Evolutionary conservation across 371 early-diverging fungal species (phyloP).

Genomic region (Parasitella parasitica): DNA sequence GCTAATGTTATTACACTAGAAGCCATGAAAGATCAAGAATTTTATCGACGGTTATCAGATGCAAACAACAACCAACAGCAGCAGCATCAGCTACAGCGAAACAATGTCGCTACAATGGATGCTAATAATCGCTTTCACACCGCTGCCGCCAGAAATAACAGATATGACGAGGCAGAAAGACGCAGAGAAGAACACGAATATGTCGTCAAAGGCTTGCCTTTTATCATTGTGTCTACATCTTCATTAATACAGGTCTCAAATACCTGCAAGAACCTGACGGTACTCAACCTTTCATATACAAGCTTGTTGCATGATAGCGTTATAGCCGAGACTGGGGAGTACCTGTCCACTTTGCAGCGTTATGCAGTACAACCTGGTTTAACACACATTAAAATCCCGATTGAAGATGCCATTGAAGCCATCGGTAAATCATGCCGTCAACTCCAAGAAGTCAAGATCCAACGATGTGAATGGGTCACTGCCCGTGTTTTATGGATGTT

Average conservation of each 20-base stretch:
- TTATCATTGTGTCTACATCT: constrained; percentile 55
- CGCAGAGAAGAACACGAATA: constrained; percentile 4
- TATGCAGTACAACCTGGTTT: constrained; percentile 54
- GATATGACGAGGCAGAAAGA: neutral
- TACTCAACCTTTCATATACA: constrained; percentile 54
- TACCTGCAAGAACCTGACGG: constrained; percentile 47
- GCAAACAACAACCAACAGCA: constrained; percentile 1
- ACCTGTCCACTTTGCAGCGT: constrained; percentile 54
- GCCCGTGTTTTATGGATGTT: constrained; percentile 49
- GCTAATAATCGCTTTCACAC: neutral
- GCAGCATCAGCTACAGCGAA: neutral
- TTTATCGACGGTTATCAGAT: constrained; percentile 17
- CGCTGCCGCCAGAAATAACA: neutral
- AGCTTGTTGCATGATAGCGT: constrained; percentile 47
- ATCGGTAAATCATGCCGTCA: constrained; percentile 49
- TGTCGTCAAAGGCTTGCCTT: constrained; percentile 19
- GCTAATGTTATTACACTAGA: constrained; percentile 7
- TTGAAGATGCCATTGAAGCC: constrained; percentile 43
- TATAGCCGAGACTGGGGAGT: constrained; percentile 62
- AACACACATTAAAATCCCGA: constrained; percentile 50
- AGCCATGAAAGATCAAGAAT: constrained; percentile 26
- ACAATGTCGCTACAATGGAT: neutral
- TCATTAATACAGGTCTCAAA: constrained; percentile 54
- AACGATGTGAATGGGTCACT: constrained; percentile 63
- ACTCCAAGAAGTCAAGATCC: constrained; percentile 46